Base-by-base conservation (phyloP, 495 filamentous ascomycete genomes). In the Penicillium bovifimosum region DNA sequence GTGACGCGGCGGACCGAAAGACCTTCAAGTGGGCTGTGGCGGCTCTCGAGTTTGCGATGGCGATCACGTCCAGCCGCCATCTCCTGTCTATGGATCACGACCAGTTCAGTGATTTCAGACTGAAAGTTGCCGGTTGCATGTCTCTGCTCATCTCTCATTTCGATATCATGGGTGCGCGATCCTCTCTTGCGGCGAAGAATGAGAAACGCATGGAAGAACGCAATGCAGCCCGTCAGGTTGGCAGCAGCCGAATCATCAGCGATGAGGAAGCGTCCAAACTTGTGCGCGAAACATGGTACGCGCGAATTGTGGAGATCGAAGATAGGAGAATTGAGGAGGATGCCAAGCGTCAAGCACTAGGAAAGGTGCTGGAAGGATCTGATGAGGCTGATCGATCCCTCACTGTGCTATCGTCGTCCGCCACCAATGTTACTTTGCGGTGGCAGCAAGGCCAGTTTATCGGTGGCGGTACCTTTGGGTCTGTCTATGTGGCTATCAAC, bases 401-500 rank as follows among this genome's bases (percentile, higher is more conserved):
- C 28, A 95, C 93, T 0, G 93, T 87, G 55, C 80, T 98, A 11
- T 96, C 91, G 3, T 91, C 92, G 0, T 95, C 90, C 40, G 88
- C 93, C 16, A 96, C 90, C 3, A 96, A 96, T 65, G 89, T 96
- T 46, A 91, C 85, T 45, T 80, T 97, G 67, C 84, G 95, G 32
- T 98, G 93, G 93, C 93, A 96, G 68, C 93, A 96, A 72, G 93
- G 93, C 41, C 89, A 96, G 59, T 97, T 93, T 67, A 88, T 98
- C 46, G 93, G 93, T 18, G 93, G 95, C 34, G 93, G 93, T 55
- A 96, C 93, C 0, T 98, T 98, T 63, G 93, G 93, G 18, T 95
- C 90, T 32, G 93, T 98, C 33, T 97, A 97, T 62, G 90, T 89
- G 18, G 95, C 91, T 36, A 92, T 96, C 80, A 97, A 98, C 59